Percentiles rank a stretch among this genome's conserved stretches.
Conservation (phyloP, 352 stramenopile species). For the Globisporangium canariense region DNA sequence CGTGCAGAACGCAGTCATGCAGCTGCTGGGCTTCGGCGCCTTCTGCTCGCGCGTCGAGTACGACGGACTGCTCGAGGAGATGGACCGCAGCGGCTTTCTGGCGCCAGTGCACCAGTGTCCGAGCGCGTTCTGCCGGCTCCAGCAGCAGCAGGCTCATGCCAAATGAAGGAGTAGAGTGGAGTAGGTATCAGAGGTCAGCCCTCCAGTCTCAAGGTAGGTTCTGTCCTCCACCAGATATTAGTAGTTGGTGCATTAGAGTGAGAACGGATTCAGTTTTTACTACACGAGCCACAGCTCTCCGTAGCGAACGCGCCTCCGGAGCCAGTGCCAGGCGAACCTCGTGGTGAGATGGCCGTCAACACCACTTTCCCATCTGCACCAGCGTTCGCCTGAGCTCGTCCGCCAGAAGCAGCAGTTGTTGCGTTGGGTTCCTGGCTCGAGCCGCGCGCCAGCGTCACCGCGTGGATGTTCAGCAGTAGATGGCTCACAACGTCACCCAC, state of each 20-base stretch:
- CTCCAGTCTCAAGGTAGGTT: not conserved
- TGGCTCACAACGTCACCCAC: conserved; percentile 50
- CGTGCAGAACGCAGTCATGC: conserved; percentile 40
- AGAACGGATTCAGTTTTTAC: conserved; percentile 14
- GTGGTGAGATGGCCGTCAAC: conserved; percentile 2
- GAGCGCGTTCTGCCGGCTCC: conserved; percentile 23
- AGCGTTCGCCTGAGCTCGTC: not conserved
- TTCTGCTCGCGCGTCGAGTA: conserved; percentile 45
- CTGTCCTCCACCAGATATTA: not conserved
- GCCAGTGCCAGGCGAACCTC: not conserved
- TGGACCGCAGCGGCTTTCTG: conserved; percentile 41
- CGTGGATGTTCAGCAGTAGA: conserved; percentile 64
- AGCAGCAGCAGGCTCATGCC: conserved; percentile 22
- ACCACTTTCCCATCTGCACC: conserved; percentile 11
- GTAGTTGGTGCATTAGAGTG: not conserved
- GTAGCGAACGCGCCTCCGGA: conserved; percentile 1
- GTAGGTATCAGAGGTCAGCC: not conserved
- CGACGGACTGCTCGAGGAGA: conserved; percentile 39
- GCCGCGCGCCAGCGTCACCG: conserved; percentile 28
- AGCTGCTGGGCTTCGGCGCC: conserved; percentile 27
- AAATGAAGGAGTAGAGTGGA: not conserved
- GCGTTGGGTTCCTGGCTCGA: not conserved
- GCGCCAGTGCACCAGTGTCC: conserved; percentile 38
- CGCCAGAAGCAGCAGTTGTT: not conserved
- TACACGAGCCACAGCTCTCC: conserved; percentile 15